phyloP scores from a whole-genome alignment of 176 grass and related monocot species.

The Zizania latifolia region DNA sequence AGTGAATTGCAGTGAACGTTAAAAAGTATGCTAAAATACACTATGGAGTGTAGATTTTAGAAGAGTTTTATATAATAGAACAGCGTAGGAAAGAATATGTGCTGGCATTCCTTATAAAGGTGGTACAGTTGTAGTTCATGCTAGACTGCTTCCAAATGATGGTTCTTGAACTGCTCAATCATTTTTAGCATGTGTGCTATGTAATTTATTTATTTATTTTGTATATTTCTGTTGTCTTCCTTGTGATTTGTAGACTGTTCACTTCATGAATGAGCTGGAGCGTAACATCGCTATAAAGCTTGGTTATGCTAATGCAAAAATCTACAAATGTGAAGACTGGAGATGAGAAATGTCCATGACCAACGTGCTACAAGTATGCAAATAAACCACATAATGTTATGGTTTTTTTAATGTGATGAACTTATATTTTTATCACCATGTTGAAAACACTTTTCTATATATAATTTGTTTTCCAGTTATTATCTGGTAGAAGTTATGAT shows the following conservation, averaged over 20 bases:
- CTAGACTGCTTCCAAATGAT: not conserved
- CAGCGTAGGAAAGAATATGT: not conserved
- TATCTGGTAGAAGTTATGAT: slow-evolving; percentile 1
- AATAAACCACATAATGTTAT: not conserved
- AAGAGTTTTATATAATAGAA: not conserved
- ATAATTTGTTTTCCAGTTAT: slow-evolving; percentile 4
- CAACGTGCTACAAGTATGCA: slow-evolving; percentile 95
- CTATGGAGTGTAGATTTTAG: not conserved
- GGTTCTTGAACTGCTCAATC: not conserved
- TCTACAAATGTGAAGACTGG: slow-evolving; percentile 91
- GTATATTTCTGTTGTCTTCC: not conserved
- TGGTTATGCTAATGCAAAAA: slow-evolving; percentile 97
- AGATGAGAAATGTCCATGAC: slow-evolving; percentile 79
- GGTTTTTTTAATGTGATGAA: not conserved
- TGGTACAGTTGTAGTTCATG: not conserved
- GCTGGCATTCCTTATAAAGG: not conserved
- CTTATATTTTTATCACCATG: not conserved
- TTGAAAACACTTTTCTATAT: not conserved
- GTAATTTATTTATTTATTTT: not conserved
- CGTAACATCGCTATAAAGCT: slow-evolving; percentile 98
- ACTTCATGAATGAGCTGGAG: slow-evolving; percentile 95
- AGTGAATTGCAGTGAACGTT: not conserved
- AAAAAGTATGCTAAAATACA: not conserved
- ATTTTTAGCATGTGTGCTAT: not conserved
- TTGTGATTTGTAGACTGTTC: slow-evolving; percentile 65